Evolutionary conservation across 306 rosid genomes (phyloP).

Genomic region (Casuarina glauca): DNA sequence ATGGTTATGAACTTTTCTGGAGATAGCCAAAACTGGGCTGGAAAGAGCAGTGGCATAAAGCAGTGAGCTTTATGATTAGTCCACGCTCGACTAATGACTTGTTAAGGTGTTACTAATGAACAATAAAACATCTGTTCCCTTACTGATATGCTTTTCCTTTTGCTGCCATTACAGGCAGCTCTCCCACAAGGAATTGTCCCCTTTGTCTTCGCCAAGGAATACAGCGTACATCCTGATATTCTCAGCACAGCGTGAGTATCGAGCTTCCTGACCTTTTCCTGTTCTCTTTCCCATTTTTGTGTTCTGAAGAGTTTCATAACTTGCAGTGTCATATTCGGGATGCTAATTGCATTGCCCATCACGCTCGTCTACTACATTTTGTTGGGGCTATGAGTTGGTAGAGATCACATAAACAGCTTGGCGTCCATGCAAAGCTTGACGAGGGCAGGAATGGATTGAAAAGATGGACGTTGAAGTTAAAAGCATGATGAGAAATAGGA

Average conservation of each 20-base stretch:
- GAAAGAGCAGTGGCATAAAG: neutral
- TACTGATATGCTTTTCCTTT: constrained; percentile 42
- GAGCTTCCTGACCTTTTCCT: no score
- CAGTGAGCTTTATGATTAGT: neutral
- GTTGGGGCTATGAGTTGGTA: constrained; percentile 63
- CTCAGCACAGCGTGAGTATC: constrained; percentile 80
- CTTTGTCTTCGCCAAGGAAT: constrained; percentile 95
- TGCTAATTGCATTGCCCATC: constrained; percentile 88
- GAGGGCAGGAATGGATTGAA: constrained; percentile 17
- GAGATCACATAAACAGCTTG: constrained; percentile 32
- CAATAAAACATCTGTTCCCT: constrained; percentile 29
- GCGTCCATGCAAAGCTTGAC: constrained; percentile 32
- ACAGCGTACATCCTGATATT: constrained; percentile 88
- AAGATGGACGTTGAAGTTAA: constrained; percentile 25
- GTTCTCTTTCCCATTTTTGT: neutral
- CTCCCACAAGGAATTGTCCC: constrained; percentile 99
- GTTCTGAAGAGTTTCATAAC: neutral
- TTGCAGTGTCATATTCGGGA: constrained; percentile 95
- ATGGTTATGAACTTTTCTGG: neutral
- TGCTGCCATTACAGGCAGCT: constrained; percentile 72
- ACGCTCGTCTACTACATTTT: constrained; percentile 88
- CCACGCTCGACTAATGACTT: constrained; percentile 8
- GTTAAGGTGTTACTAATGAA: constrained; percentile 24
- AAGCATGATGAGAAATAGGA: constrained; percentile 27
- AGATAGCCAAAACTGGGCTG: constrained; percentile 4